A percentile compares a stretch with the other conserved stretches of the same genome.
Conservation (phyloP, 2,329 filamentous ascomycete species). For the Bimuria novae-zelandiae region DNA sequence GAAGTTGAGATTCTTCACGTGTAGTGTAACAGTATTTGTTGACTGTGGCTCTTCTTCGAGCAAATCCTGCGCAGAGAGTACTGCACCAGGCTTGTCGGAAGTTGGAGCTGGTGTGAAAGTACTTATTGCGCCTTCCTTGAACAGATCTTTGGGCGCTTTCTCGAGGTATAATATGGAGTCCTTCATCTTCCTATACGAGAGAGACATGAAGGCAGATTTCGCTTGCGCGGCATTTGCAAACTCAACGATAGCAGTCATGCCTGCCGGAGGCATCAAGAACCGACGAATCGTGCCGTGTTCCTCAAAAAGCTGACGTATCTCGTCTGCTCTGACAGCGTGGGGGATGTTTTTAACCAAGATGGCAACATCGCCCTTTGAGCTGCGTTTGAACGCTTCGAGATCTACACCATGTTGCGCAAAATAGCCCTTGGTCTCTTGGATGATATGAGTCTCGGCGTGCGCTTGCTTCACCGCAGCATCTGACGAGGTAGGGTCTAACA, state of each 20-base stretch:
- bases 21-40: constrained; percentile 77
- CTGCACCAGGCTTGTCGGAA: constrained; percentile 45
- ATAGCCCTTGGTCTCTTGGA: constrained; percentile 94
- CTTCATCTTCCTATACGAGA: constrained; percentile 89
- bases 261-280: constrained; percentile 88
- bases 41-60: constrained; percentile 62
- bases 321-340: constrained; percentile 77
- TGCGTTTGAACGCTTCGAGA: constrained; percentile 85
- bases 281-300: constrained; percentile 80
- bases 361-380: constrained; percentile 80
- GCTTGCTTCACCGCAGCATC: constrained; percentile 96
- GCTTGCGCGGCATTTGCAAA: constrained; percentile 80
- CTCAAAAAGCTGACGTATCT: constrained; percentile 80
- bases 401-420: constrained; percentile 88
- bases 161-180: constrained; percentile 92
- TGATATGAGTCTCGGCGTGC: constrained; percentile 92
- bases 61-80: constrained; percentile 71
- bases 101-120: constrained; percentile 43
- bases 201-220: constrained; percentile 77
- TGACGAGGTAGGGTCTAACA: constrained; percentile 93
- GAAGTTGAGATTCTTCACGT: constrained; percentile 94
- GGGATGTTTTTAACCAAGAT: constrained; percentile 96
- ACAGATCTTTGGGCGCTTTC: constrained; percentile 85
- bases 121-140: constrained; percentile 50
- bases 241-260: constrained; percentile 92